These are phyloP conservation scores for Saraca asoca DNA, from an alignment of 331 rosid species.

Conservation along the genomic window DNA sequence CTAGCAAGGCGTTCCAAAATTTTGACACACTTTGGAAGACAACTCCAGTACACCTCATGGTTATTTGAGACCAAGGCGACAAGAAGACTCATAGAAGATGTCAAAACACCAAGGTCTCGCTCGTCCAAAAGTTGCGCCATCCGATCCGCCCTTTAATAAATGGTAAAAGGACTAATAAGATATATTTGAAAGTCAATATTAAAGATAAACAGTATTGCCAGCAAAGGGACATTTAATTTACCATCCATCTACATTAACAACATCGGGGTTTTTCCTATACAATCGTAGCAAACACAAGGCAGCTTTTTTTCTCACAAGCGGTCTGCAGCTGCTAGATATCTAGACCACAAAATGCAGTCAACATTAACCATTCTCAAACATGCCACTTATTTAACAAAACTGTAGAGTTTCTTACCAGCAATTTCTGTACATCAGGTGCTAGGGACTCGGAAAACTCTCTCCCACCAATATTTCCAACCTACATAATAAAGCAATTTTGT, in stretches of 20 bases:
- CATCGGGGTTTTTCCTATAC: slow-evolving; percentile 98
- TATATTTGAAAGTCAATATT: slow-evolving; percentile 16
- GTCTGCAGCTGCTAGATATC: slow-evolving; percentile 99
- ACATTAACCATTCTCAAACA: slow-evolving; percentile 38
- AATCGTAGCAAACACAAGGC: slow-evolving; percentile 94
- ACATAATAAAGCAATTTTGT: slow-evolving; percentile 35
- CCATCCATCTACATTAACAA: slow-evolving; percentile 99
- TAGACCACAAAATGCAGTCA: slow-evolving; percentile 45
- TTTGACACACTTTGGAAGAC: slow-evolving; percentile 97
- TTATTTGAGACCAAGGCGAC: slow-evolving; percentile 91
- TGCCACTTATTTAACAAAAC: slow-evolving; percentile 13
- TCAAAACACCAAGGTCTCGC: slow-evolving; percentile 97
- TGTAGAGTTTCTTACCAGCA: slow-evolving; percentile 67
- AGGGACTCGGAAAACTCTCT: slow-evolving; percentile 98
- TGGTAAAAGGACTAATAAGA: slow-evolving; percentile 33
- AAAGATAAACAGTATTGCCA: slow-evolving; percentile 27
- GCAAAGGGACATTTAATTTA: slow-evolving; percentile 48
- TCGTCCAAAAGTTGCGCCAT: slow-evolving; percentile 99
- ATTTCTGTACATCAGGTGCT: slow-evolving; percentile 96
- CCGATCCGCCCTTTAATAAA: slow-evolving; percentile 86
- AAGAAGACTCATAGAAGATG: slow-evolving; percentile 97
- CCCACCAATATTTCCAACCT: slow-evolving; percentile 99
- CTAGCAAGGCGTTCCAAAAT: slow-evolving; percentile 92
- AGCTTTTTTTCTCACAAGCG: slow-evolving; percentile 96
- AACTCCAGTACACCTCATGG: slow-evolving; percentile 92